These are phyloP conservation scores for Fusarium buxicola DNA, from an alignment of 2,329 filamentous ascomycete genomes.

Conservation along the genomic window DNA sequence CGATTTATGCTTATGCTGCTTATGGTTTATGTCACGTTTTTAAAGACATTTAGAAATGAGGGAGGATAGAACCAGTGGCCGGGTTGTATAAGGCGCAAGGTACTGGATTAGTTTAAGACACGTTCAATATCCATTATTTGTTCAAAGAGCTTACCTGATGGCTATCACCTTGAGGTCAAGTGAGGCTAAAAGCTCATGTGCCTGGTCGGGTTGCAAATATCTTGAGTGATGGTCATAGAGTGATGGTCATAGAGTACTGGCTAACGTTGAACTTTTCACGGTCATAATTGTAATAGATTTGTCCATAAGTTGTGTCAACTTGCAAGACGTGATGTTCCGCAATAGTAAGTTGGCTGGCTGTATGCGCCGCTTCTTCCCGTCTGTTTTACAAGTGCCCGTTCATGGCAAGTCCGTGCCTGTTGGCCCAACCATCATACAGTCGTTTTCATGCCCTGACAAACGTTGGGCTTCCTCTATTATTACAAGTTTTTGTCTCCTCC, in stretches of 20 bases:
- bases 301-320: no score
- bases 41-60: slow-evolving; percentile 40
- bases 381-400: no score
- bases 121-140: slow-evolving; percentile 37
- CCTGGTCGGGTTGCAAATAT: no score
- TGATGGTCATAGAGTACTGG: no score
- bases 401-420: background rate
- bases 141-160: background rate
- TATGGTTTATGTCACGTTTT: slow-evolving; percentile 34
- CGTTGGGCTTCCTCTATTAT: background rate
- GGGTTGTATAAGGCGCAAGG: slow-evolving; percentile 40
- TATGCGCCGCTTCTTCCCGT: no score
- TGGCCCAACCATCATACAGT: no score
- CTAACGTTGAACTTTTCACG: background rate
- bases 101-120: slow-evolving; percentile 36
- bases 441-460: background rate
- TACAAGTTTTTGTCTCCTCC: background rate
- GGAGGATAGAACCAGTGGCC: slow-evolving; percentile 38
- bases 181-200: no score
- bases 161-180: background rate
- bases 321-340: background rate
- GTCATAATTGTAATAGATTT: background rate
- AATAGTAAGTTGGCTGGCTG: background rate
- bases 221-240: no score
- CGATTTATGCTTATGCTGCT: slow-evolving; percentile 38